Base-by-base conservation (phyloP, 2,329 filamentous ascomycete species). In the Cladosporium velox region DNA sequence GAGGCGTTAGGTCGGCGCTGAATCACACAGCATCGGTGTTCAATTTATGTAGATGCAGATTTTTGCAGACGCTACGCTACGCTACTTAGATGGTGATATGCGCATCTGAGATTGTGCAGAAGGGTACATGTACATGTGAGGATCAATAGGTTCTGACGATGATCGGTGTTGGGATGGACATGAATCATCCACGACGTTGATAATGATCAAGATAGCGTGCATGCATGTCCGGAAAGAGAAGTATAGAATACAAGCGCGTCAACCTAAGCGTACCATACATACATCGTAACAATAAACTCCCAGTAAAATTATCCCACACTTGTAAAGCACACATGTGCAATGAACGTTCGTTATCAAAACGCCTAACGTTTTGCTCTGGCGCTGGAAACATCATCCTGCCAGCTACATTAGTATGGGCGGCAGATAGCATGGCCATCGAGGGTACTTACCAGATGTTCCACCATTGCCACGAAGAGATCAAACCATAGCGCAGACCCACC, bases 401-500 rank as follows among this genome's bases (percentile, higher is more conserved):
- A 30, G 12, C 3, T n/a, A 57, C 6, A 38, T 57, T 30, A 55
- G 35, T 51, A 51, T 24, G 60, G 58, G 21, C 59, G 15, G 15
- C 30, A 18, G 28, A n/a, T 11, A n/a, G 24, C n/a, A 32, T 30
- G 51, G n/a, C 7, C 6, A 21, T 12, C 3, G 18, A 30, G 15
- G 47, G 55, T 66, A 79, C 90, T 77, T 88, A 84, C 91, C 75
- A 96, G 91, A 76, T 96, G 92, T 77, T 97, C 96, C 80, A 91
- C 93, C 80, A 97, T 87, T 21, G 93, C 92, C 60, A 97, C 93
- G 77, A 97, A 97, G 54, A 97, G 83, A 76, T 97, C 93, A 76
- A 97, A 97, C 82, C 96, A 97, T 67, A 96, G 83, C 21, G 72
- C 67, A 74, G 91, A 91, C 64, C 92, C 92, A 32, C 93, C 93